Conservation (phyloP, 257 asterid species). For the Hygrophila difformis region DNA sequence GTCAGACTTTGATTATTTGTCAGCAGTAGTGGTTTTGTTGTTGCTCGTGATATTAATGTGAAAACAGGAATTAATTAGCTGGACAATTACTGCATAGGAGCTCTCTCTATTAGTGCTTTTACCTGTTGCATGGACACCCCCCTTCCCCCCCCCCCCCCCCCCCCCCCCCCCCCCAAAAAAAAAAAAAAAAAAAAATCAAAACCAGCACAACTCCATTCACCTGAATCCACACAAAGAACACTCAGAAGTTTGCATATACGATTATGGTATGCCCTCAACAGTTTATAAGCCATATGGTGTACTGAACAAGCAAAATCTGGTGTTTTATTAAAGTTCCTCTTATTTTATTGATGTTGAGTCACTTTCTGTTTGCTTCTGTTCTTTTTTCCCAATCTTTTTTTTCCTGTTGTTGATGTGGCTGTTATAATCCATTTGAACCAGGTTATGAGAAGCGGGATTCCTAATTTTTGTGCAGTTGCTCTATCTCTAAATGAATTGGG, state of each 20-base stretch:
- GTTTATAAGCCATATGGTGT: conserved; percentile 1
- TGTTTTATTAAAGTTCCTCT: conserved; percentile 7
- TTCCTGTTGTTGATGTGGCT: conserved; percentile 13
- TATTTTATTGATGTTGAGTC: conserved; percentile 6
- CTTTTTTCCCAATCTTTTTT: too few relatives aligned
- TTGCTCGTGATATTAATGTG: not conserved
- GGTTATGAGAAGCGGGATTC: conserved; percentile 95
- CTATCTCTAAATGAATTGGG: conserved; percentile 86
- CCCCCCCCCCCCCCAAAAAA: too few relatives aligned
- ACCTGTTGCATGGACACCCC: too few relatives aligned
- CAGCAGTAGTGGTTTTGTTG: not conserved
- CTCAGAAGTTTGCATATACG: too few relatives aligned
- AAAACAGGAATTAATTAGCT: not conserved
- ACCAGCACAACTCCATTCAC: too few relatives aligned
- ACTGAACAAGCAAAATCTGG: too few relatives aligned
- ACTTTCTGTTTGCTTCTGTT: conserved; percentile 5
- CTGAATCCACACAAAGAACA: too few relatives aligned
- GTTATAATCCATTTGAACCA: conserved; percentile 26
- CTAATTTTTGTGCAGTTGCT: conserved; percentile 97
- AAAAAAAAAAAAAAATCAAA: too few relatives aligned
- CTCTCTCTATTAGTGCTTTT: too few relatives aligned
- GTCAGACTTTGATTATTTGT: conserved; percentile 18
- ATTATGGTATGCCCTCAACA: not conserved
- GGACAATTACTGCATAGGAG: conserved; percentile 3
- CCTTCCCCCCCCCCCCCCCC: too few relatives aligned